phyloP scores from a whole-genome alignment of 1,139 yeast species.

The Saccharomyces pastorianus region DNA sequence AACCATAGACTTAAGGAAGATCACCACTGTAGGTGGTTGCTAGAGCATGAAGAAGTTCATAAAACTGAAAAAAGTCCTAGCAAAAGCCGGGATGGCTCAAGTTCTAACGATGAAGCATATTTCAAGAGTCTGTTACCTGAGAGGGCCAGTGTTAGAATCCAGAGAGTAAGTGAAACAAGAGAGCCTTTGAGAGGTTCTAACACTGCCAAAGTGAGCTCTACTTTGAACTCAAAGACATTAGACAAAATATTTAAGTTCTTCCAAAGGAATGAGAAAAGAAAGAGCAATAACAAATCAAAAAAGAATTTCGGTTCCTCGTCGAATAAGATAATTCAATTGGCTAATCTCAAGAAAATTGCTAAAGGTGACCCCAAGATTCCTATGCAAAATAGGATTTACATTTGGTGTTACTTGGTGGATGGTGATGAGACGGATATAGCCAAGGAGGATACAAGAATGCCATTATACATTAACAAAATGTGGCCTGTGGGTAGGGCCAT shows the following conservation, averaged over 20 bases:
- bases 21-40: slow-evolving; percentile 37
- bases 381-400: slow-evolving; percentile 48
- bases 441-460: slow-evolving; percentile 21
- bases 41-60: slow-evolving; percentile 7
- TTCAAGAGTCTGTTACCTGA: slow-evolving; percentile 48
- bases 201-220: slow-evolving; percentile 11
- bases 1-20: slow-evolving; percentile 45
- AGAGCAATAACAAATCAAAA: slow-evolving; percentile 7
- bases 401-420: slow-evolving; percentile 51
- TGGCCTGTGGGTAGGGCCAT: slow-evolving; percentile 77
- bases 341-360: slow-evolving; percentile 46
- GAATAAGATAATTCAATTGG: slow-evolving; percentile 34
- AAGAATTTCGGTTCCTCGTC: slow-evolving; percentile 16
- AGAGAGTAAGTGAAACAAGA: slow-evolving; percentile 15
- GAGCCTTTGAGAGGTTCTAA: not conserved
- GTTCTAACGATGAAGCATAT: slow-evolving; percentile 20
- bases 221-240: slow-evolving; percentile 36
- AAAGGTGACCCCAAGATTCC: slow-evolving; percentile 61
- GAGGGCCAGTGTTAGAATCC: slow-evolving; percentile 40
- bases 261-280: slow-evolving; percentile 1
- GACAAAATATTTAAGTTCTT: slow-evolving; percentile 35
- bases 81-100: slow-evolving; percentile 7
- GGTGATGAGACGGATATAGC: slow-evolving; percentile 27
- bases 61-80: slow-evolving; percentile 13
- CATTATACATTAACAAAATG: slow-evolving; percentile 27